phyloP scores from a whole-genome alignment of 2,329 filamentous ascomycete genomes.

The Zarea fungicola region DNA sequence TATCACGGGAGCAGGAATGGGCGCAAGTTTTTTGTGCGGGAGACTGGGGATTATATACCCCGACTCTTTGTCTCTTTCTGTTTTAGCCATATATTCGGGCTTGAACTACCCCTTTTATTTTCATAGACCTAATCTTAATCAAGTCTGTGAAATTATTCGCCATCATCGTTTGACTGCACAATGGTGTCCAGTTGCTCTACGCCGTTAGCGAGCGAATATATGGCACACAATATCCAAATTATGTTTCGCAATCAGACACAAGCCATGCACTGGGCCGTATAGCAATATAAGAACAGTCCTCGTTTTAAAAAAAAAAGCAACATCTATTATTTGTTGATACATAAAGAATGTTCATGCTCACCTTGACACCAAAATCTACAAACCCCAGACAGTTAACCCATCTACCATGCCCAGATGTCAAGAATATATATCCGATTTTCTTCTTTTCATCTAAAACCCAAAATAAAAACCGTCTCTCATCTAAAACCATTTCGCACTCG shows the following conservation, averaged over 20 bases:
- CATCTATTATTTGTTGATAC: neutral
- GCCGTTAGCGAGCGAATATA: too few species aligned
- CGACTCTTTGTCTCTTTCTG: conserved; percentile 5
- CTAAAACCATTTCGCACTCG: too few species aligned
- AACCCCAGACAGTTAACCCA: neutral
- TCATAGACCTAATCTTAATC: conserved; percentile 2
- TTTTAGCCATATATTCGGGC: conserved; percentile 7
- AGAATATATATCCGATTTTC: too few species aligned
- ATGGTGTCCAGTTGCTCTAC: too few species aligned
- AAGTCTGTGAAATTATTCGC: neutral
- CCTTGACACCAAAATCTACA: neutral
- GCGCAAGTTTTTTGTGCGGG: conserved; percentile 2
- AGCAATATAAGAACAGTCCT: too few species aligned
- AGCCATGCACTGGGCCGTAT: too few species aligned
- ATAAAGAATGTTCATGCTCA: neutral
- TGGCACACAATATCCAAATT: too few species aligned
- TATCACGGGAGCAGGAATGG: conserved; percentile 9
- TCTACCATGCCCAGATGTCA: too few species aligned
- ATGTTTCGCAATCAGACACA: too few species aligned
- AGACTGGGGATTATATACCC: neutral
- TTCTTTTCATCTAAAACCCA: too few species aligned
- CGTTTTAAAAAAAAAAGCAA: neutral
- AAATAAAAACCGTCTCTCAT: too few species aligned
- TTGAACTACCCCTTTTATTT: neutral
- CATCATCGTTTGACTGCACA: neutral